Evolutionary conservation across 345 rosid genomes (phyloP), one percentile per base, ranked within the genome.

Genomic region (Linum usitatissimum): DNA sequence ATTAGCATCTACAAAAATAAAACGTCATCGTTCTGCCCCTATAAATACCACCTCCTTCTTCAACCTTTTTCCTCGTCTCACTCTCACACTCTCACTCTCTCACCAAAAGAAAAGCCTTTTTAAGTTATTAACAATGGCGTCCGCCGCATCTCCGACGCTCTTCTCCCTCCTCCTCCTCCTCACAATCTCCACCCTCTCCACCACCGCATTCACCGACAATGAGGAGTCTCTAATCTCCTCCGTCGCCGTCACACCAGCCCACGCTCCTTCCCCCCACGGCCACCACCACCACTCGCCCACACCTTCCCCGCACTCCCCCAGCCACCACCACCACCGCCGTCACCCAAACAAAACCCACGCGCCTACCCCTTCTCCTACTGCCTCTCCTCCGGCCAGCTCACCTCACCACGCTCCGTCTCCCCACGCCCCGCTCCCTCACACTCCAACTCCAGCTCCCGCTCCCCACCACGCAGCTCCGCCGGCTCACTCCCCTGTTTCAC

Each of bases 261-360:
- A 21, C 68, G 9, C 59, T 4, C 59, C 59, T 1, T 6, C 75
- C 23, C 66, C 48, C 51, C 66, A 68, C 76, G 72, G 23, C 30
- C 18, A 38, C 65, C 49, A 54, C 60, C 74, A 67, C 57, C 18
- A 57, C 17, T 71, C 79, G 6, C 80, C 79, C 56, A 15, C 62
- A 0, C 73, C 83, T 1, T 79, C 72, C 64, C 23, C 18, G 5
- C 36, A 19, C 38, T 13, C 13, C n/a, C 61, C 6, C 38, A 2
- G 40, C 19, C 83, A 76, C 5, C 68, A 74, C 56, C 81, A 73
- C 64, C 82, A 73, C 61, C 71, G 57, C 21, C 80, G 70, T 63
- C 28, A 23, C 28, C 28, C 28, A 23, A 77, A 71, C 60, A 79
- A 68, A 28, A 60, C 6, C 9, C 64, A 70, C 63, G 71, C 84